Base-by-base conservation (phyloP, 2,329 filamentous ascomycete species). In the Aphanocladium album region DNA sequence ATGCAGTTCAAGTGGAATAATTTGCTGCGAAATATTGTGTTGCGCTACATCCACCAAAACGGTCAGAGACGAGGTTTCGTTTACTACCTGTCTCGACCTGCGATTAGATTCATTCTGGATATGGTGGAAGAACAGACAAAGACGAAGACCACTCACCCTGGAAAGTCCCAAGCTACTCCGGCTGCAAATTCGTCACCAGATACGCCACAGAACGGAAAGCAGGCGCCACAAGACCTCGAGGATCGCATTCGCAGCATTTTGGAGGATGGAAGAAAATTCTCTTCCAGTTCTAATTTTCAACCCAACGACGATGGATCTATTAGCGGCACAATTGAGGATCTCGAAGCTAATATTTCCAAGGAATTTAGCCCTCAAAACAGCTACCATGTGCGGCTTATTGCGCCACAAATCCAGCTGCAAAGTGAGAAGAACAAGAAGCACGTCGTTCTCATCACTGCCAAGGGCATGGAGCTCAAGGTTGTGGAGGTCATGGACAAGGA, bases 1-100 rank as follows among this genome's bases (percentile, higher is more conserved):
- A 85, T 96, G 71, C 95, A 99, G 70, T 79, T 99, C 61, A 99
- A 99, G 74, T 99, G 95, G 95, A 98, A 96, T 77, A 99, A 99
- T 68, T 85, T 93, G 12, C 77, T 99, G 41, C 87, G 95, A 62
- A 98, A 99, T 70, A 97, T 97, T 68, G 95, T 99, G 54, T 83
- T 99, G 45, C 90, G 95, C 25, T 99, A 99, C 73, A 96, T 95
- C 64, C 95, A 99, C 71, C 95, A 99, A 78, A 95, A 96, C 69
- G 92, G 93, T 71, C 96, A 99, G 75, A 85, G 95, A 56, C 87
- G 95, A 66, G 96, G 95, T 57, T 98, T 99, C 70, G 88, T 99
- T 33, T 99, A 99, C 77, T 99, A 99, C 75, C 89, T 98, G 77
- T 98, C 96, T 12, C 86, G 93, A 51, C 87, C 92, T 64, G 96